Evolutionary conservation across 176 grass and related monocot species (phyloP), one percentile per base, ranked within the genome.

Genomic region (Carex scoparia): DNA sequence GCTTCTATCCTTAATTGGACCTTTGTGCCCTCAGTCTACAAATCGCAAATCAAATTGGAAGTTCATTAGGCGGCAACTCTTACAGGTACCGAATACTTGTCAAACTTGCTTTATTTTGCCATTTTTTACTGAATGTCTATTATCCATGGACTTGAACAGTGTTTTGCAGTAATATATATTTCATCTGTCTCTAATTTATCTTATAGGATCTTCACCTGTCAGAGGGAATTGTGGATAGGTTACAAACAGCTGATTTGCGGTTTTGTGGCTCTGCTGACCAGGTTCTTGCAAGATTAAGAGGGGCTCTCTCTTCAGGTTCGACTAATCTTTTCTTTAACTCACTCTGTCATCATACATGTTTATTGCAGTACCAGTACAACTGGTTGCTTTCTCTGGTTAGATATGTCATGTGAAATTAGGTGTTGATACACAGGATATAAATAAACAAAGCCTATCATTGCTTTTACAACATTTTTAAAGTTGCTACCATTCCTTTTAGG

Each of bases 261-360:
- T 94, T 98, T 92, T 98, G 91, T 87, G 92, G 95, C 70, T 86
- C 91, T 83, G 86, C 92, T 76, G 92, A 94, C 88, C 79, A 89
- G 67, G 92, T 89, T 85, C 91, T 98, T 87, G 92, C 95, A 87
- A 98, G 95, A 91, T 85, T 98, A 87, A 94, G 95, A 85, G 95
- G 95, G 53, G 92, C 91, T 48, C 83, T 98, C 37, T 94, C 90
- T 78, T 86, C 86, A 66, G 95, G 95, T 98, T 91, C 14, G n/a
- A 15, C 9, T 58, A 66, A 81, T 59, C n/a, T 85, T 85, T 86
- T 68, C 33, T 60, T 86, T 87, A 33, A 65, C 68, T 27, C 5
- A 27, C 19, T 55, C 49, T 56, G 49, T 77, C 27, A 77, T 23
- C 12, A 31, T 54, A 33, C 46, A 27, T 16, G 28, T 77, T 77